These are phyloP conservation scores for Leucosporidium creatinivorum DNA, from an alignment of 768 basidiomycete genomes.

Conservation along the genomic window DNA sequence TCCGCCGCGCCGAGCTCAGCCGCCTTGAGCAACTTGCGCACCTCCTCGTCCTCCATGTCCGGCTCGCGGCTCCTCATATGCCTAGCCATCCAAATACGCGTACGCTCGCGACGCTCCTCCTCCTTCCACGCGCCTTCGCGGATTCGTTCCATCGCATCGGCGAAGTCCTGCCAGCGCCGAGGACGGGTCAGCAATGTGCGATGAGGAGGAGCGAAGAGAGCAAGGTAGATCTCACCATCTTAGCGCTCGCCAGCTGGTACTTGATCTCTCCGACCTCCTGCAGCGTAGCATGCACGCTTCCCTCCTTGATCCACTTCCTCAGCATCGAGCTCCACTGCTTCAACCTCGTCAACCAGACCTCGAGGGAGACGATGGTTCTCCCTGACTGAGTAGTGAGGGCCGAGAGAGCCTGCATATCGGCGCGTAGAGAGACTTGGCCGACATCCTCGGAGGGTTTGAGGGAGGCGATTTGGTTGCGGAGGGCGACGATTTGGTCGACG, in stretches of 20 bases:
- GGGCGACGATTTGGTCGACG: conserved; percentile 9
- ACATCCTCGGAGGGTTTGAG: neutral
- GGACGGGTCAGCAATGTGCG: neutral
- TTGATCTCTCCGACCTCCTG: conserved; percentile 28
- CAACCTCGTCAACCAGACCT: conserved; percentile 17
- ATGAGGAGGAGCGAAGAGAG: neutral
- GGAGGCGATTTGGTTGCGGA: neutral
- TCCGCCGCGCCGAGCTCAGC: conserved; percentile 27
- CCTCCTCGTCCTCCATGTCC: conserved; percentile 18
- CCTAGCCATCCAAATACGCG: neutral
- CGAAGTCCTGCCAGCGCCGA: conserved; percentile 17
- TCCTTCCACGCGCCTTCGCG: conserved; percentile 26
- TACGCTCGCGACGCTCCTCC: conserved; percentile 1
- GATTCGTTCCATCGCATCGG: conserved; percentile 27
- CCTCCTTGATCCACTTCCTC: conserved; percentile 10
- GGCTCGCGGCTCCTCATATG: conserved; percentile 22
- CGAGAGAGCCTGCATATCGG: conserved; percentile 16
- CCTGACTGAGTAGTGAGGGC: conserved; percentile 26
- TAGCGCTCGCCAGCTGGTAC: conserved; percentile 16
- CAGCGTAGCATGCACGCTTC: conserved; percentile 8
- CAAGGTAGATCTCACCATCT: conserved; percentile 1
- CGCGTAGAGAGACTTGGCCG: conserved; percentile 17
- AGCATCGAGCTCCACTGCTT: conserved; percentile 15
- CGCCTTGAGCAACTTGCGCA: conserved; percentile 19
- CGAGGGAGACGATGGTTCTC: conserved; percentile 17